Evolutionary conservation across 2,329 filamentous ascomycete species (phyloP).

Genomic region (Alternaria dauci): DNA sequence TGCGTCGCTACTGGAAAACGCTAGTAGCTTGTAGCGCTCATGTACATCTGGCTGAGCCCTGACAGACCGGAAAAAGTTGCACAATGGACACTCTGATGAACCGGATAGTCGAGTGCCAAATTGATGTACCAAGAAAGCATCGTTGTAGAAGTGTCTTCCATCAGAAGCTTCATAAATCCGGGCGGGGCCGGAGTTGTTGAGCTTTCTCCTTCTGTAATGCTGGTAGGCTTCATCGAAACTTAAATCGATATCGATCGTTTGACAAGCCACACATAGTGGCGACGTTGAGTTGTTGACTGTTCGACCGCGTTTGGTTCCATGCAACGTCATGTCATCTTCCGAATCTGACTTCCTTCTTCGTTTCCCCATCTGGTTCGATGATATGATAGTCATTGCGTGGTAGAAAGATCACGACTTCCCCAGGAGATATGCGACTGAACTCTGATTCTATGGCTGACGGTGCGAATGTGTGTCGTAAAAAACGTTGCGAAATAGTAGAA

Average conservation of each 20-base stretch:
- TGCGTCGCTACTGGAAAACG: conserved; percentile 20
- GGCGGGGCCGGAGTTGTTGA: background rate
- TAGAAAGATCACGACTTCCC: background rate
- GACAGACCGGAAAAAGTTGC: conserved; percentile 11
- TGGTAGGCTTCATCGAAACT: conserved; percentile 5
- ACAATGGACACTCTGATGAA: conserved; percentile 5
- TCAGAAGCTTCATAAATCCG: background rate
- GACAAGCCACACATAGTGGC: conserved; percentile 5
- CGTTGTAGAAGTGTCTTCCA: conserved; percentile 8
- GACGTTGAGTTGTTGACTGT: background rate
- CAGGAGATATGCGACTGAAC: background rate
- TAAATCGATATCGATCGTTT: conserved; percentile 11
- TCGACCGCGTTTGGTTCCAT: background rate
- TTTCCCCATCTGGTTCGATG: background rate
- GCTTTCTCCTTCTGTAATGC: background rate
- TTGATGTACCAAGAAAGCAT: conserved; percentile 7
- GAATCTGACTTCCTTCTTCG: background rate
- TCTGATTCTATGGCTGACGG: background rate
- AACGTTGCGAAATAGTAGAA: background rate
- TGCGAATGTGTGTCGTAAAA: no score
- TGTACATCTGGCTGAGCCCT: conserved; percentile 14
- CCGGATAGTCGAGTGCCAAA: conserved; percentile 3
- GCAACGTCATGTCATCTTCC: background rate
- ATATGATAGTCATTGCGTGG: background rate
- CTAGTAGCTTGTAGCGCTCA: conserved; percentile 20